Base-by-base conservation (phyloP, 371 early-diverging fungal species). In the Actinomortierella ambigua region DNA sequence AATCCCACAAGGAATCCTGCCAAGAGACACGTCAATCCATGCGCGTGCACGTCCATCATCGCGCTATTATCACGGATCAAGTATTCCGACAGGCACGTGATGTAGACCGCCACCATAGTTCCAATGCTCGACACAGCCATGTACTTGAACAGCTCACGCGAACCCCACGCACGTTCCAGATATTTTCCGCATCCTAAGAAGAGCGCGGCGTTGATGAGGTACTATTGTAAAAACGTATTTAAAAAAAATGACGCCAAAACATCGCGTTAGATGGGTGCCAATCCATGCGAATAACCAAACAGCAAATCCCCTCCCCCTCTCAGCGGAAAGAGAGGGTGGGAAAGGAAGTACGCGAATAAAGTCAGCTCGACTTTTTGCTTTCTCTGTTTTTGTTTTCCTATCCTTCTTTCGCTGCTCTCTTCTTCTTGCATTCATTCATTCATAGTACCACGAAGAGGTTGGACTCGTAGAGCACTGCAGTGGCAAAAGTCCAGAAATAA, bases 111-210 rank as follows among this genome's bases (percentile, higher is more conserved):
- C 5, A 90, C 17, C 68, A 84, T 87, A 5, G 88, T 68, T 6
- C 82, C 63, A 3, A 85, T 57, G 40, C 80, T 86, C 0, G 86
- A 78, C 13, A 92, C 62, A 3, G 75, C 28, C 22, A 88, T 68
- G 65, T 83, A 89, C 59, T 86, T 91, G n/a, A 89, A 52, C 28
- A 90, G 70, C 58, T 90, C 91, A 52, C 78, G 84, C 20, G 86
- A 80, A 9, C 91, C 91, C 92, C 92, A 94, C 50, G 81, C 83
- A 13, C 86, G 81, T 73, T 91, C 94, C 67, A 94, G 81, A 61
- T 91, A 91, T 65, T 86, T 88, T 48, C 91, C 91, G 68, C 83
- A 79, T 13, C 86, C 76, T 23, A 87, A 59, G 8, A 89, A 59
- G 2, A 83, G 65, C 0, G 79, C 62, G 2, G 78, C 55, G 60